phyloP scores from a whole-genome alignment of 2,329 filamentous ascomycete genomes.

The Emergomyces orientalis region DNA sequence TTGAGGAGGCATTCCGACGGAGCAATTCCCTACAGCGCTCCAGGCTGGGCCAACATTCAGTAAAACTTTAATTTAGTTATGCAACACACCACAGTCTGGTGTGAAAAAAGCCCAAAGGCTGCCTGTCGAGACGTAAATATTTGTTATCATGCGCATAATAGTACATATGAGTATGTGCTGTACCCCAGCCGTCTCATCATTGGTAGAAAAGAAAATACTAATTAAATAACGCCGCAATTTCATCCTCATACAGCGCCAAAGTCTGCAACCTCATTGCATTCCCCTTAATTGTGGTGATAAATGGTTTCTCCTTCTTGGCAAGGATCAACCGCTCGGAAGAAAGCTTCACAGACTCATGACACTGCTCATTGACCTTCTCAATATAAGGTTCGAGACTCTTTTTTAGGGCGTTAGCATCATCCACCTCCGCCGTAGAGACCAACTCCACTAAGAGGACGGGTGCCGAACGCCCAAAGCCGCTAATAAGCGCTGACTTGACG shows the following conservation, averaged over 20 bases:
- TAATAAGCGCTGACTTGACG: neutral
- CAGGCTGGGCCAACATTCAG: too few species aligned
- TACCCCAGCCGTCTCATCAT: neutral
- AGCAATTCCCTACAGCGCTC: too few species aligned
- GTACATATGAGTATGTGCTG: neutral
- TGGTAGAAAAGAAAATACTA: neutral
- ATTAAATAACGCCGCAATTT: neutral
- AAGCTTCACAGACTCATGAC: slow-evolving; percentile 18
- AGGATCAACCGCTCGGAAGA: slow-evolving; percentile 15
- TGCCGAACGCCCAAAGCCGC: neutral
- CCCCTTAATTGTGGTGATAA: slow-evolving; percentile 7
- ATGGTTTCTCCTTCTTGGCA: slow-evolving; percentile 16
- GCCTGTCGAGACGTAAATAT: neutral
- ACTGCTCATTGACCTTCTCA: slow-evolving; percentile 15
- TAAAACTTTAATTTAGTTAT: too few species aligned
- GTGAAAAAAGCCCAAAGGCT: too few species aligned
- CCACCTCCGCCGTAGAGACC: neutral
- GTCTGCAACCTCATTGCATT: neutral
- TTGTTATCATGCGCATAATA: neutral
- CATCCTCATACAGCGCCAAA: neutral
- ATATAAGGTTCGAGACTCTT: slow-evolving; percentile 16
- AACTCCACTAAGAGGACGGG: neutral
- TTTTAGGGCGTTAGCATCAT: neutral
- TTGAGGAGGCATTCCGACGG: too few species aligned
- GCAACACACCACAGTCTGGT: too few species aligned